Conservation (phyloP, 352 stramenopile genomes). For the Sclerospora graminicola region DNA sequence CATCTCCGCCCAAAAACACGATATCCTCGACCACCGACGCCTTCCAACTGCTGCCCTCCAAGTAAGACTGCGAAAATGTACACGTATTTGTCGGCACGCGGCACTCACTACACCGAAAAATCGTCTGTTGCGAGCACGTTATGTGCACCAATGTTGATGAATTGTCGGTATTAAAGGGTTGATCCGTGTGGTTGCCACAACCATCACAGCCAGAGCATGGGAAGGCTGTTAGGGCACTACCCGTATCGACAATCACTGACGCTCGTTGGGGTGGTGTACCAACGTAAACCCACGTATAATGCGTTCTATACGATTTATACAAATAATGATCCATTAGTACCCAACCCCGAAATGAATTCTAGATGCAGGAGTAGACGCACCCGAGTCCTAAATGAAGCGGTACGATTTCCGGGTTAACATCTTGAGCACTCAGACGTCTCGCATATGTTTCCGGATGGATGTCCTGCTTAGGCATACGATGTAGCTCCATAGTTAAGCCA, state of each 20-base stretch:
- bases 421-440: constrained; percentile 28
- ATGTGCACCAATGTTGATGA: constrained; percentile 67
- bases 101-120: constrained; percentile 59
- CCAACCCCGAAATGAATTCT: neutral
- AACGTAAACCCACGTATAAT: constrained; percentile 80
- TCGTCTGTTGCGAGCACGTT: constrained; percentile 35
- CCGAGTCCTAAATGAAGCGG: constrained; percentile 58
- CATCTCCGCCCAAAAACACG: constrained; percentile 24
- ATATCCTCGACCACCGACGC: constrained; percentile 71
- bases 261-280: constrained; percentile 69
- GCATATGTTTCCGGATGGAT: constrained; percentile 33
- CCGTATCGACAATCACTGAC: constrained; percentile 78
- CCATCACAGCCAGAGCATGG: constrained; percentile 63
- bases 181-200: constrained; percentile 70
- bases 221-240: constrained; percentile 69
- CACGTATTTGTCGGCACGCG: constrained; percentile 32
- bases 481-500: constrained; percentile 30
- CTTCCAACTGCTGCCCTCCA: constrained; percentile 81
- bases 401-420: constrained; percentile 37
- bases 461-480: constrained; percentile 25
- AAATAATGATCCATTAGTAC: constrained; percentile 4
- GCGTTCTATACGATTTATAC: constrained; percentile 37
- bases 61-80: constrained; percentile 68
- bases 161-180: constrained; percentile 40
- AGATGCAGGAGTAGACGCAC: constrained; percentile 12